Percentiles rank a stretch among this genome's conserved stretches.
These are phyloP conservation scores for Phytophthora chlamydospora DNA, from an alignment of 352 stramenopile genomes.

Conservation along the genomic window DNA sequence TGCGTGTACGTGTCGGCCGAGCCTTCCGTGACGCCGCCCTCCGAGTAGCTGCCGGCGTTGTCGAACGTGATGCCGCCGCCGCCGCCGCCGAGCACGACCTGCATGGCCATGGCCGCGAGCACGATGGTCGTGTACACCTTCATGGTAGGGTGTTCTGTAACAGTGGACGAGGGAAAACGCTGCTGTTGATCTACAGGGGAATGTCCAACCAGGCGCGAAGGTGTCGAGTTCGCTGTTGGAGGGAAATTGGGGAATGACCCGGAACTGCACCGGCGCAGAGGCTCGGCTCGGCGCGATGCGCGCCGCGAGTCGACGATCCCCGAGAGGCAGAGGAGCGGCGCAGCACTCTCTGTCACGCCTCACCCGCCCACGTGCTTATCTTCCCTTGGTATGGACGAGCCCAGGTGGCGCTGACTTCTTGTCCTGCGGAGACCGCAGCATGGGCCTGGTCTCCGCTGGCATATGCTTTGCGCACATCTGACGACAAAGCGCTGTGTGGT, in stretches of 20 bases:
- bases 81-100: slow-evolving; percentile 40
- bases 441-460: slow-evolving; percentile 8
- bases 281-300: background rate
- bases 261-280: background rate
- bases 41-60: slow-evolving; percentile 23
- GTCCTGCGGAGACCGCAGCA: too few species aligned
- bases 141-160: slow-evolving; percentile 32
- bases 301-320: slow-evolving; percentile 24
- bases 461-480: slow-evolving; percentile 8
- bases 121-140: slow-evolving; percentile 47
- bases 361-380: slow-evolving; percentile 22
- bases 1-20: slow-evolving; percentile 25
- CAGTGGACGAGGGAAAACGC: slow-evolving; percentile 21
- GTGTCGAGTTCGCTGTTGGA: slow-evolving; percentile 19
- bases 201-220: slow-evolving; percentile 31
- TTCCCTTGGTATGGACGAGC: slow-evolving; percentile 24
- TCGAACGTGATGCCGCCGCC: slow-evolving; percentile 37
- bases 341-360: slow-evolving; percentile 9
- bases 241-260: slow-evolving; percentile 44
- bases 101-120: slow-evolving; percentile 42
- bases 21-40: slow-evolving; percentile 7
- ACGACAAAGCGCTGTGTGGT: background rate
- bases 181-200: slow-evolving; percentile 32
- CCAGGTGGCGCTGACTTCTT: slow-evolving; percentile 20
- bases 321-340: slow-evolving; percentile 17